A percentile compares a stretch with the other conserved stretches of the same genome.
These are phyloP conservation scores for Amylostereum areolatum DNA, from an alignment of 1,284 basidiomycete species.

Conservation along the genomic window DNA sequence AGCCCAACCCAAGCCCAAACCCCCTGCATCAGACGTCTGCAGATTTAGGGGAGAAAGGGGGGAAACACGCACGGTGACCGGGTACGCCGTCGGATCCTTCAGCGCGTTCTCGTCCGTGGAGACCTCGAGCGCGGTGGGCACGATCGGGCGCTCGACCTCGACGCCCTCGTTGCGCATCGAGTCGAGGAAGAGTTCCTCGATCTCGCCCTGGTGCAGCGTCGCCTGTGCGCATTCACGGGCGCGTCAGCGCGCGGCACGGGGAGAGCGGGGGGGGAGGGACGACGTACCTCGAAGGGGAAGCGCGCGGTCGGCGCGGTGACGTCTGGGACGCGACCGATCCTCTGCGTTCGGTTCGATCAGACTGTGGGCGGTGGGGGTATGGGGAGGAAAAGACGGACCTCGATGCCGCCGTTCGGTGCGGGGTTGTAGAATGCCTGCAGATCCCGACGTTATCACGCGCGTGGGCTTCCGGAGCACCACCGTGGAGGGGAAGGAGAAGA, in stretches of 20 bases:
- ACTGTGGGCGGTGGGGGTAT: no score
- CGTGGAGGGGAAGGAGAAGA: no score
- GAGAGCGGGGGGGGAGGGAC: background rate
- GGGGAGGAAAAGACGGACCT: constrained; percentile 40
- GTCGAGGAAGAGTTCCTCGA: constrained; percentile 66
- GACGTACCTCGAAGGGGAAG: constrained; percentile 57
- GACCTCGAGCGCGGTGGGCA: constrained; percentile 49
- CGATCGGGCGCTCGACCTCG: constrained; percentile 50
- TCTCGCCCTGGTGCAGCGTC: constrained; percentile 62
- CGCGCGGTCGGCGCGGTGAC: constrained; percentile 52
- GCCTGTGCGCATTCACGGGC: no score
- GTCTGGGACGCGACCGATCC: constrained; percentile 54
- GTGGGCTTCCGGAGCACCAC: no score
- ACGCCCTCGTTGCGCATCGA: constrained; percentile 46
- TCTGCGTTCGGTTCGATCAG: constrained; percentile 28
- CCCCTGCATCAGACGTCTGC: no score
- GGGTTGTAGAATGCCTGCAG: constrained; percentile 73
- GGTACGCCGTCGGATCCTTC: constrained; percentile 39
- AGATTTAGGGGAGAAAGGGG: no score
- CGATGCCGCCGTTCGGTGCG: constrained; percentile 49
- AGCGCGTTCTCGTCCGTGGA: constrained; percentile 36
- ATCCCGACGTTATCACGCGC: no score
- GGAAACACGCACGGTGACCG: constrained; percentile 48
- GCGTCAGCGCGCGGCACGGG: background rate
- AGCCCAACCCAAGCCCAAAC: no score